phyloP scores from a whole-genome alignment of 2,329 filamentous ascomycete genomes.

The Colletotrichum sp. region DNA sequence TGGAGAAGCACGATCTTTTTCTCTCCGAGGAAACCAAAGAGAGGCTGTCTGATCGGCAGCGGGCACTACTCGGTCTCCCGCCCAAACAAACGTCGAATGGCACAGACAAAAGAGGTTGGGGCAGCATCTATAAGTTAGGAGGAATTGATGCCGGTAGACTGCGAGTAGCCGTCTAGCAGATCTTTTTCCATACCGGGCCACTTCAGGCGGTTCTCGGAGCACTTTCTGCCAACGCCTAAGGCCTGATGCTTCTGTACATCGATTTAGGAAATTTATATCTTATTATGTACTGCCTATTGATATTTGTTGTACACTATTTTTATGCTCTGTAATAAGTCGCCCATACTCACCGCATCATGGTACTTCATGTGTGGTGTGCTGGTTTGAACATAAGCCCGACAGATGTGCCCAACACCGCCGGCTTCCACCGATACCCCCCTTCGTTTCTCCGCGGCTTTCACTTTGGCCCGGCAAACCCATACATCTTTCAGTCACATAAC shows the following conservation, averaged over 20 bases:
- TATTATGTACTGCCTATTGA: not conserved
- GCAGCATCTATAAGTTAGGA: not conserved
- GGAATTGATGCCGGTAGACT: not conserved
- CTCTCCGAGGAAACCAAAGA: not conserved
- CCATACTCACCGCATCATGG: not conserved
- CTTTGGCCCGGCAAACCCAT: not conserved
- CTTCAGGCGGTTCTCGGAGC: not conserved
- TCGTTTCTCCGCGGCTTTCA: not conserved
- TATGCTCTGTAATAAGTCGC: not conserved
- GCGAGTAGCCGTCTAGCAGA: not conserved
- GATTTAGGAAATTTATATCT: not conserved
- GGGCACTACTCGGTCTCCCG: not conserved
- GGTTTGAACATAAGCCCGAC: not conserved
- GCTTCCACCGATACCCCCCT: fast-evolving
- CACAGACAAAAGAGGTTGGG: not conserved
- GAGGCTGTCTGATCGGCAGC: not conserved
- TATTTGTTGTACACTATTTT: fast-evolving
- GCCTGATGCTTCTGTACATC: not conserved
- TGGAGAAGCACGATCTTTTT: not conserved
- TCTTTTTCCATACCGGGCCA: not conserved
- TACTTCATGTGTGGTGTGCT: not conserved
- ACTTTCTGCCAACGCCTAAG: not conserved
- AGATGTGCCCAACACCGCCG: not conserved
- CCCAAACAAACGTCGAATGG: not conserved
- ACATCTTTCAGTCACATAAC: not conserved